Percentiles rank a stretch among this genome's conserved stretches.
phyloP scores from a whole-genome alignment of 208 protist species.

The Angomonas desouzai region DNA sequence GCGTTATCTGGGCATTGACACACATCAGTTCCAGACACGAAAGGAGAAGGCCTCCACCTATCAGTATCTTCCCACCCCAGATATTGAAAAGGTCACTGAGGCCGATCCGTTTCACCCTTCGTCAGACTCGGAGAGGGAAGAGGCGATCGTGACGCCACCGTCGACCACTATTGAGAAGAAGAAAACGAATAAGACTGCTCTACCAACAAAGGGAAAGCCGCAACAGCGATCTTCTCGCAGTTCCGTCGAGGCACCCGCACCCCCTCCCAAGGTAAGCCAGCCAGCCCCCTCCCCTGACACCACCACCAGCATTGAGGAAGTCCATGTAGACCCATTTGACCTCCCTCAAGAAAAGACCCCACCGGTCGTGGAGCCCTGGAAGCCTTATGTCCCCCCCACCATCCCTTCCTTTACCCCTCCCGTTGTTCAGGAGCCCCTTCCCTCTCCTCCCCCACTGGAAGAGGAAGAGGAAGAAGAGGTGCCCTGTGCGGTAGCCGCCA shows the following conservation, averaged over 20 bases:
- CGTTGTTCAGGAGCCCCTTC: no score
- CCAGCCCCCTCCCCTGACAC: background rate
- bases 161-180: background rate
- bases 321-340: background rate
- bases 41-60: conserved; percentile 45
- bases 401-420: no score
- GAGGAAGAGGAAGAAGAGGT: background rate
- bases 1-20: conserved; percentile 69
- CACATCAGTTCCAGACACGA: conserved; percentile 73
- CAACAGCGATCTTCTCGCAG: background rate
- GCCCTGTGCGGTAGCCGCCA: background rate
- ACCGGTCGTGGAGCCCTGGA: background rate
- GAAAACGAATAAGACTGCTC: background rate
- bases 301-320: background rate
- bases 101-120: background rate
- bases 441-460: background rate
- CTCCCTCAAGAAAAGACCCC: no score
- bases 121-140: conserved; percentile 1
- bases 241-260: background rate
- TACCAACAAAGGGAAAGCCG: no score
- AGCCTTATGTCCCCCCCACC: background rate
- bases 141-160: background rate
- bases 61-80: conserved; percentile 40
- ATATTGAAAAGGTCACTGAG: background rate
- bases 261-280: background rate